Evolutionary conservation across 2,329 filamentous ascomycete species (phyloP), one percentile per base, ranked within the genome.

Genomic region (Clonostachys byssicola): DNA sequence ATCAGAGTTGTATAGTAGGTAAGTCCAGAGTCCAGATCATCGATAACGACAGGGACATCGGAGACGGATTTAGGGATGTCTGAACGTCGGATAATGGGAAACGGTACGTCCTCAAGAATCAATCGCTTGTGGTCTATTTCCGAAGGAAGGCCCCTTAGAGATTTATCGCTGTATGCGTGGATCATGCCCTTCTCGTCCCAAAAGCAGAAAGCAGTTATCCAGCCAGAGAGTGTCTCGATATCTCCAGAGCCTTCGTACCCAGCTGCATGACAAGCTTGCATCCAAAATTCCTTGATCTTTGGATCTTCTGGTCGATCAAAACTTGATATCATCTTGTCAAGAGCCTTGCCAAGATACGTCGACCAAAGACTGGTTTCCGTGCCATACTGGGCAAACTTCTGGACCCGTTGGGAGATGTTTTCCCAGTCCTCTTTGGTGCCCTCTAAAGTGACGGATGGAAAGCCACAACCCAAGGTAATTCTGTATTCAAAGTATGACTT

Each of bases 391-490:
- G 36, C 12, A 39, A 39, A 39, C n/a, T 12, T 18, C 4, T 39
- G 6, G 36, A 39, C 36, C 12, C 17, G 3, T 4, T n/a, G 3
- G 4, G 17, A 18, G 10, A 39, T n/a, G 17, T n/a, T 7, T 18
- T 39, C 54, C 67, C 73, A 81, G 56, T 82, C 77, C 2, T 50
- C 47, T 13, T 62, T 55, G 36, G 72, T 64, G 3, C 78, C 77
- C 0, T 74, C 62, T 2, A 81, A 58, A 0, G 76, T 80, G 0
- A 80, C 73, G 0, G 67, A 70, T 0, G 78, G 78, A 3, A 81
- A 61, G 0, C 77, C 77, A 50, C 76, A 81, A 0, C 64, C 47
- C 1, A 14, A 42, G 9, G 16, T 13, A 13, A 54, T 52, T 1
- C 5, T 47, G 51, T 68, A 74, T 1, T 42, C 47, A 49, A 79